Base-by-base conservation (phyloP, 1,284 basidiomycete species). In the Takashimella tepidaria region DNA sequence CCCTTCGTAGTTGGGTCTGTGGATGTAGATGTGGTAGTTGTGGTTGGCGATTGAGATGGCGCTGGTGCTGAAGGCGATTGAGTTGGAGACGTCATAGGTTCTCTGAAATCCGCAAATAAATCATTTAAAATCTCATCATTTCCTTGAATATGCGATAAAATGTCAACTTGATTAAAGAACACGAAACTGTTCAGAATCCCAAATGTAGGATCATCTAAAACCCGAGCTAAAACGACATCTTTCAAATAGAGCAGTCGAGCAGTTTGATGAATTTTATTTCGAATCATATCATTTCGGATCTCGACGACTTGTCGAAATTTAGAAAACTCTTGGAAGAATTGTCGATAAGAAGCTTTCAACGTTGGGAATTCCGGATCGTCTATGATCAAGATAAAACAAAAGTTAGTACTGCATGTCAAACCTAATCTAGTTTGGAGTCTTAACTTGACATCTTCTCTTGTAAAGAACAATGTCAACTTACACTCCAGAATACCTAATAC, bases 161-260 rank as follows among this genome's bases (percentile, higher is more conserved):
- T 98, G 76, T 98, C 95, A 67, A 95, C 92, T 76, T 99, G 95
- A 77, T 98, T 96, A 82, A 95, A 98, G 72, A 98, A 95, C 72
- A 98, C 91, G 76, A 91, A 90, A 16, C 91, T 92, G 76, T 92
- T 97, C 66, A 98, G 83, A 64, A 97, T 91, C 65, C 92, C 92
- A 79, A 97, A 96, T 0, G 92, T 97, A 1, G 91, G 88, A 72
- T 99, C 95, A 68, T 99, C 95, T 45, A 98, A 82, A 2, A 89
- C 85, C 5, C 95, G 85, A 0, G 92, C 92, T 27, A 99, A 86
- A 37, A 98, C 91, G 55, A 99, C 95, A 70, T 98, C 95, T 74
- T 97, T 98, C 60, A 99, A 86, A 75, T 95, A 98, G 66, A 92
- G 88, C 3, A 99, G 81, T 12, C 95, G 88, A 70, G 97, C 98